These are phyloP conservation scores for Microdochium trichocladiopsis DNA, from an alignment of 2,329 filamentous ascomycete genomes.

Conservation along the genomic window DNA sequence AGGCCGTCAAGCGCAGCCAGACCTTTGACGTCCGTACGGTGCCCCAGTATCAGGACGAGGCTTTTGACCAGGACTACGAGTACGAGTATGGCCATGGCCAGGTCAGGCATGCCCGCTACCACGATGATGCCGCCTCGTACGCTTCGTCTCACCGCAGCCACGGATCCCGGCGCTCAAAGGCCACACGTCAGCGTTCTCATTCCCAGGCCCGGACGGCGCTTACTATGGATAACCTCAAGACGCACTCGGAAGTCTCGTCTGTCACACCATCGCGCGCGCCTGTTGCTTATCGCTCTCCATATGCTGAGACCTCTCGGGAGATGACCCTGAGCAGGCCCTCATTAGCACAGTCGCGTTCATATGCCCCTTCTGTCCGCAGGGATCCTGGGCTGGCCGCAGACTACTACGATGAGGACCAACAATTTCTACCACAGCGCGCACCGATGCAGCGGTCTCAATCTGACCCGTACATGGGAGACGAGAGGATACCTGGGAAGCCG, in stretches of 20 bases:
- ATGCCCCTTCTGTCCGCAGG: not conserved
- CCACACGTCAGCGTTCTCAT: slow-evolving; percentile 22
- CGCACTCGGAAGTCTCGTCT: slow-evolving; percentile 44
- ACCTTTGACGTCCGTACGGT: slow-evolving; percentile 36
- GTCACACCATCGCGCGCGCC: slow-evolving; percentile 36
- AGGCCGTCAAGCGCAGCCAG: slow-evolving; percentile 51
- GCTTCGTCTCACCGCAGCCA: slow-evolving; percentile 36
- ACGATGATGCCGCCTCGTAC: slow-evolving; percentile 26
- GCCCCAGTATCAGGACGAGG: slow-evolving; percentile 18
- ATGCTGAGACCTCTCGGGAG: slow-evolving; percentile 38
- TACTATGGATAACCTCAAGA: slow-evolving; percentile 45
- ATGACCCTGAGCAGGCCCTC: slow-evolving; percentile 31
- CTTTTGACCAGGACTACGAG: slow-evolving; percentile 9
- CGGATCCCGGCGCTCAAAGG: slow-evolving; percentile 27
- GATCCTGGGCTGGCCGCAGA: not conserved
- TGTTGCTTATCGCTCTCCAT: slow-evolving; percentile 26
- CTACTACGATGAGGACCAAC: not conserved
- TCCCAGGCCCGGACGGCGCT: slow-evolving; percentile 31
- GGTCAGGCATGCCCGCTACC: slow-evolving; percentile 9
- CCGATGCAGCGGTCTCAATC: slow-evolving; percentile 28
- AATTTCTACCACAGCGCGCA: not conserved
- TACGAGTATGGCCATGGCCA: slow-evolving; percentile 15
- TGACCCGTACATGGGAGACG: slow-evolving; percentile 26
- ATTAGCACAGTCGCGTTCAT: slow-evolving; percentile 23
- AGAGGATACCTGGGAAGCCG: slow-evolving; percentile 13